Evolutionary conservation across 1,139 yeast genomes (phyloP), one percentile per base, ranked within the genome.

Genomic region (Arxiozyma heterogenica): DNA sequence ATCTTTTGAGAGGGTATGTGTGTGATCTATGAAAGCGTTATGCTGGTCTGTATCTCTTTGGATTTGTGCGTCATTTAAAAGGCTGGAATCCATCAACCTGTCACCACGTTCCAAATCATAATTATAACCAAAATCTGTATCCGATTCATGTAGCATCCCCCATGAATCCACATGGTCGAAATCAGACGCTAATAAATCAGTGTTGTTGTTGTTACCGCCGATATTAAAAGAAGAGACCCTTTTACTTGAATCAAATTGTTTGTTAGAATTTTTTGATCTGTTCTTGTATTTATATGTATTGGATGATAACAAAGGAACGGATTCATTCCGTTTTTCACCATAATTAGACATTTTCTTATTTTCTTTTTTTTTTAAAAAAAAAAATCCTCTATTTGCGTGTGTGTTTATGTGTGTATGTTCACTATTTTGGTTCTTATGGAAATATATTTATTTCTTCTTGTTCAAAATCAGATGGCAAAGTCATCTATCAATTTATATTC

Each of bases 81-180:
- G 20, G 8, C 25, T 44, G 12, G 30, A 27, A 45, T 47, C 22
- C 49, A 57, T 53, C 22, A 56, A 51, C 7, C 39, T 25, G 38
- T 46, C 58, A 51, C 54, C 55, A 15, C 54, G 49, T 25, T 55
- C 56, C 7, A 55, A 41, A 48, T 56, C 59, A 38, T 59, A 59
- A 22, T 58, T 60, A 8, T 58, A 55, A 27, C 58, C 63, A 11
- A 64, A 60, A 22, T 59, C 62, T 4, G 59, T 57, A 27, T 59
- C 63, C 5, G 65, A 59, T 51, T 65, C 70, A 53, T 66, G 71
- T 41, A 66, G 53, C 50, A 67, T 56, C 22, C 70, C 70, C 64
- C 63, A 61, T 3, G 70, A 65, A 50, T 67, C 70, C 1, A 63
- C 61, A 49, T 66, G 64, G 41, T 66, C 69, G 50, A 65, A 64